Percentiles rank a stretch among this genome's conserved stretches.
phyloP scores from a whole-genome alignment of 2,329 filamentous ascomycete species.

The Arthrobotrys conoides region DNA sequence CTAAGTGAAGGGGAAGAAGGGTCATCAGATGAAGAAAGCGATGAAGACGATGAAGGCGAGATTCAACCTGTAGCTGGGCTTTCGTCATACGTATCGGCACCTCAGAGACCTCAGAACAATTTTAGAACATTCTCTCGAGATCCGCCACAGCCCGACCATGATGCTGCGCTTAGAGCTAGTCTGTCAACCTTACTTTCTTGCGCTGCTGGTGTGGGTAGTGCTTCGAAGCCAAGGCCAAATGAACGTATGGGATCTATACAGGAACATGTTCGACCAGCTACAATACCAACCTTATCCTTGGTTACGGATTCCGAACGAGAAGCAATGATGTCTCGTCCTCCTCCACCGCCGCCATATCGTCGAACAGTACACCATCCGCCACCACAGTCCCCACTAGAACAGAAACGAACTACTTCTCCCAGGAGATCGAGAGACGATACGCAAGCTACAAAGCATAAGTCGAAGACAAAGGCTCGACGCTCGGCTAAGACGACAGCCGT shows the following conservation, averaged over 20 bases:
- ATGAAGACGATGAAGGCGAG: slow-evolving; percentile 51
- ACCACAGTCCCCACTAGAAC: slow-evolving; percentile 19
- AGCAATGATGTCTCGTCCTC: slow-evolving; percentile 43
- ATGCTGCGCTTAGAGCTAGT: slow-evolving; percentile 90
- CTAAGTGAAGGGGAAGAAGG: slow-evolving; percentile 57
- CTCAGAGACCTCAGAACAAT: slow-evolving; percentile 50
- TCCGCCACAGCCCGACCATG: slow-evolving; percentile 83
- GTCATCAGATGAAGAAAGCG: slow-evolving; percentile 35
- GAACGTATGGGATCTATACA: slow-evolving; percentile 52
- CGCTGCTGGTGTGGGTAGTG: slow-evolving; percentile 86
- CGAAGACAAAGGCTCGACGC: slow-evolving; percentile 36
- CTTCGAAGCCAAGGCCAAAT: slow-evolving; percentile 71
- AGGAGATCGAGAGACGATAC: slow-evolving; percentile 36
- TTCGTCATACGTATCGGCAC: slow-evolving; percentile 38
- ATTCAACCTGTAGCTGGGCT: slow-evolving; percentile 48
- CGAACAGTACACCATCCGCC: slow-evolving; percentile 29
- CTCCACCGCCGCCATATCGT: slow-evolving; percentile 34
- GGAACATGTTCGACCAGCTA: slow-evolving; percentile 48
- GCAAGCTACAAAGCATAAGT: slow-evolving; percentile 38
- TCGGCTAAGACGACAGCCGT: slow-evolving; percentile 34
- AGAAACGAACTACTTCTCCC: slow-evolving; percentile 41
- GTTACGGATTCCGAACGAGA: slow-evolving; percentile 58
- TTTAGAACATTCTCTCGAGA: slow-evolving; percentile 63
- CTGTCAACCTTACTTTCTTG: slow-evolving; percentile 97
- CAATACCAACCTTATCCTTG: slow-evolving; percentile 50